These are phyloP conservation scores for Xylariaceae sp. DNA, from an alignment of 2,329 filamentous ascomycete species.

Conservation along the genomic window DNA sequence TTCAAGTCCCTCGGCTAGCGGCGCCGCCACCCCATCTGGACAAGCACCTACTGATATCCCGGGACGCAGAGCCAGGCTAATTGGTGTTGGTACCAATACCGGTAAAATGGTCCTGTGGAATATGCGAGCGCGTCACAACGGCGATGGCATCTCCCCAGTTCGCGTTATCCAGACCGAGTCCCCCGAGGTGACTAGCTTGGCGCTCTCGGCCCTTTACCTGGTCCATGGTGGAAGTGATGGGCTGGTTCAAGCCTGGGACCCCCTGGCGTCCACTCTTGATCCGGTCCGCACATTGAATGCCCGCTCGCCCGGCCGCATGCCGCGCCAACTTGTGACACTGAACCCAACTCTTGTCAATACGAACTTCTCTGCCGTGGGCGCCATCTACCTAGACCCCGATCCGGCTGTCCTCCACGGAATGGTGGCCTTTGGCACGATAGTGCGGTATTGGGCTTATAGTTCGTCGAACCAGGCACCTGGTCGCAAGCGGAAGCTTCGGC, in stretches of 20 bases:
- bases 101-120: constrained; percentile 84
- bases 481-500: constrained; percentile 72
- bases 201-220: constrained; percentile 77
- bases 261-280: constrained; percentile 70
- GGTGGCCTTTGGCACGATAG: constrained; percentile 76
- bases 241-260: constrained; percentile 94
- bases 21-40: constrained; percentile 43
- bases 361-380: constrained; percentile 75
- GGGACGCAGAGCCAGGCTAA: constrained; percentile 73
- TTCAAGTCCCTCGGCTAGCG: constrained; percentile 39
- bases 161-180: constrained; percentile 86
- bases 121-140: constrained; percentile 58
- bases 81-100: constrained; percentile 73
- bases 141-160: constrained; percentile 62
- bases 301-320: constrained; percentile 73
- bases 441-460: constrained; percentile 93
- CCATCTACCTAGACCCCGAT: constrained; percentile 82
- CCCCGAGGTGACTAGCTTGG: constrained; percentile 77
- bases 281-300: constrained; percentile 85
- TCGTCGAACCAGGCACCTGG: constrained; percentile 70
- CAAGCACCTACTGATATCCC: constrained; percentile 59
- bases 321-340: constrained; percentile 58
- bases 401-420: constrained; percentile 79
- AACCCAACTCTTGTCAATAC: constrained; percentile 59
- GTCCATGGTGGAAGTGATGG: constrained; percentile 94